These are phyloP conservation scores for Candida anglica DNA, from an alignment of 805 yeast species.

Conservation along the genomic window DNA sequence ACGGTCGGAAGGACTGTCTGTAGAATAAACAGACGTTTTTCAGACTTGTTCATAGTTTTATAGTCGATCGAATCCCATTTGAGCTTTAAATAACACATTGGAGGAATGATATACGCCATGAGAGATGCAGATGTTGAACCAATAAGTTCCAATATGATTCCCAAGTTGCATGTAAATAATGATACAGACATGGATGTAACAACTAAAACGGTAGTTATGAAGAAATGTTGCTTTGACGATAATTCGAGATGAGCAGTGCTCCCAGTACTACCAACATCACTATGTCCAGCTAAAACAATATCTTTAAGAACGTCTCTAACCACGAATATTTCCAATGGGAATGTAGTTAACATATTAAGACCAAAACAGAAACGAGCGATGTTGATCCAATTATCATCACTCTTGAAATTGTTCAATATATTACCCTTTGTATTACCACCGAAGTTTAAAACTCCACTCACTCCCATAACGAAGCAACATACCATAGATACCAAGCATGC, in stretches of 20 bases:
- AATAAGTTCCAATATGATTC: conserved; percentile 82
- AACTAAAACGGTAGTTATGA: conserved; percentile 63
- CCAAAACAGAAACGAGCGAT: conserved; percentile 91
- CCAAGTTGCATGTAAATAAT: conserved; percentile 79
- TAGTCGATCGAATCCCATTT: conserved; percentile 41
- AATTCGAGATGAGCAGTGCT: conserved; percentile 37
- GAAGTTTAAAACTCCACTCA: conserved; percentile 73
- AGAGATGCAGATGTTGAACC: conserved; percentile 92
- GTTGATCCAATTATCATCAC: conserved; percentile 69
- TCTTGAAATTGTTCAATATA: conserved; percentile 79
- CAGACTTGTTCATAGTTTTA: conserved; percentile 13
- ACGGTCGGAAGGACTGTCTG: conserved; percentile 53
- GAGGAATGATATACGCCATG: conserved; percentile 91
- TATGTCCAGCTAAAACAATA: conserved; percentile 25
- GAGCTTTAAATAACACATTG: conserved; percentile 71
- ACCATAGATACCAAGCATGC: conserved; percentile 79
- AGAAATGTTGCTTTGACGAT: conserved; percentile 48
- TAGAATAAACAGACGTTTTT: conserved; percentile 23
- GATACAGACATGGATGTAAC: conserved; percentile 72
- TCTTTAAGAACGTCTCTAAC: conserved; percentile 83
- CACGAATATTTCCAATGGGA: conserved; percentile 88
- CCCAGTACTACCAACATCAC: conserved; percentile 14
- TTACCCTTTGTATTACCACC: conserved; percentile 81
- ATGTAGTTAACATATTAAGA: conserved; percentile 86
- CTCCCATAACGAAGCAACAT: conserved; percentile 74